Conservation (phyloP, 2,329 filamentous ascomycete species). For the Allantophomopsis cytisporea region DNA sequence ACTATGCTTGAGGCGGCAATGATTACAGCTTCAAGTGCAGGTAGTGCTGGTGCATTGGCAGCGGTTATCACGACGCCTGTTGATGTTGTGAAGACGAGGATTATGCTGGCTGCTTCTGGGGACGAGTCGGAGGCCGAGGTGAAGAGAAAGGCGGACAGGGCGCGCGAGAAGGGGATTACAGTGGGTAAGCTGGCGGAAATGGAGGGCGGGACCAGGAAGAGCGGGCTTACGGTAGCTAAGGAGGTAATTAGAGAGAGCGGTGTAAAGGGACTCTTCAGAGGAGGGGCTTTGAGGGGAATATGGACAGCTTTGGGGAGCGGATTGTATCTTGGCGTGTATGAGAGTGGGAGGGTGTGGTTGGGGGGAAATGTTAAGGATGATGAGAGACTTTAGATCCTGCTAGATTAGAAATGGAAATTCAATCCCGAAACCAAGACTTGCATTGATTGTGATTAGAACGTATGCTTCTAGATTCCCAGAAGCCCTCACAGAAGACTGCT, state of each 20-base stretch:
- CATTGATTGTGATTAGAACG: no score
- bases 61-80: slow-evolving; percentile 78
- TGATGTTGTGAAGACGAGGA: slow-evolving; percentile 79
- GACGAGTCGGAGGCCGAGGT: slow-evolving; percentile 15
- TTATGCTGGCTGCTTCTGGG: slow-evolving; percentile 57
- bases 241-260: slow-evolving; percentile 56
- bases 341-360: slow-evolving; percentile 59
- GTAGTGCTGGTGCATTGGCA: slow-evolving; percentile 58
- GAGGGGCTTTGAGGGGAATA: slow-evolving; percentile 54
- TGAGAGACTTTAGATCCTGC: no score
- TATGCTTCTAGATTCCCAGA: no score
- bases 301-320: slow-evolving; percentile 81
- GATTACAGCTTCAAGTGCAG: slow-evolving; percentile 63
- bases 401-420: no score
- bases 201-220: slow-evolving; percentile 20
- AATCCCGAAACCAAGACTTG: no score
- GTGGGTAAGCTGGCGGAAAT: slow-evolving; percentile 11
- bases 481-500: no score
- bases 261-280: slow-evolving; percentile 61
- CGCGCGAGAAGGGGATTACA: slow-evolving; percentile 13
- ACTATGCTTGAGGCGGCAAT: slow-evolving; percentile 49
- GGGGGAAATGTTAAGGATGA: slow-evolving; percentile 2
- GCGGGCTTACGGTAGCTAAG: slow-evolving; percentile 44
- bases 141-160: slow-evolving; percentile 10
- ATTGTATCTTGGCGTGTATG: slow-evolving; percentile 77